These are phyloP conservation scores for Aspergillus clavatus DNA, from an alignment of 2,329 filamentous ascomycete species.

Conservation along the genomic window DNA sequence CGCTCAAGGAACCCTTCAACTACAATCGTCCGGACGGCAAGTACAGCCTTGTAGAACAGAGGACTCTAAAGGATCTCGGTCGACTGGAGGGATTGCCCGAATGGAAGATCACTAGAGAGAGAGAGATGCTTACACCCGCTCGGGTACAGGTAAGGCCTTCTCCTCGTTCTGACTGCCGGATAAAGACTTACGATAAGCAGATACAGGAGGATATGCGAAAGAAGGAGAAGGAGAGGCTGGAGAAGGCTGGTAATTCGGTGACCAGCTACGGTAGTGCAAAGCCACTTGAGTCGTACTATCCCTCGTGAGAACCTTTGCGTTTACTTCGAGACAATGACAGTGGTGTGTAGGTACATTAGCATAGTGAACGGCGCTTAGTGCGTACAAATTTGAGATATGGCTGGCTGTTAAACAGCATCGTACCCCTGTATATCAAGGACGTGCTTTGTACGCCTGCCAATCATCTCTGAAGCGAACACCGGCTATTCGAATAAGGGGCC, in stretches of 20 bases:
- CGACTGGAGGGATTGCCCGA: conserved; percentile 40
- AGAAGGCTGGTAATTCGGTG: neutral
- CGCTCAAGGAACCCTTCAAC: conserved; percentile 48
- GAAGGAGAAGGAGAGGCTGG: neutral
- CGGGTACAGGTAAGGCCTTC: conserved; percentile 2
- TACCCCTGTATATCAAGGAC: no score
- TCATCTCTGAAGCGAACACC: no score
- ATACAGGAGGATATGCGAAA: neutral
- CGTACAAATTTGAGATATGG: no score
- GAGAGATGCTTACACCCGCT: conserved; percentile 26
- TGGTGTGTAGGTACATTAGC: no score
- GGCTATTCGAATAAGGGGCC: no score
- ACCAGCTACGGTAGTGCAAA: neutral
- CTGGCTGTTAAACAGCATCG: no score
- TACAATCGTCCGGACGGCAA: conserved; percentile 44
- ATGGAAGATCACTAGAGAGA: conserved; percentile 46
- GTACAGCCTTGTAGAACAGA: conserved; percentile 51
- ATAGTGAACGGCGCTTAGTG: no score
- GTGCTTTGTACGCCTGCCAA: no score
- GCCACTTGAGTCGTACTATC: neutral
- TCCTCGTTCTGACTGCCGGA: no score
- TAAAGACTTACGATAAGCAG: neutral
- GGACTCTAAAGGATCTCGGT: conserved; percentile 48
- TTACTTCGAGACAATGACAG: no score
- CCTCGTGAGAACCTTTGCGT: neutral